Evolutionary conservation across 805 yeast species (phyloP), one percentile per base, ranked within the genome.

Genomic region (Nakazawaea molendinolei): DNA sequence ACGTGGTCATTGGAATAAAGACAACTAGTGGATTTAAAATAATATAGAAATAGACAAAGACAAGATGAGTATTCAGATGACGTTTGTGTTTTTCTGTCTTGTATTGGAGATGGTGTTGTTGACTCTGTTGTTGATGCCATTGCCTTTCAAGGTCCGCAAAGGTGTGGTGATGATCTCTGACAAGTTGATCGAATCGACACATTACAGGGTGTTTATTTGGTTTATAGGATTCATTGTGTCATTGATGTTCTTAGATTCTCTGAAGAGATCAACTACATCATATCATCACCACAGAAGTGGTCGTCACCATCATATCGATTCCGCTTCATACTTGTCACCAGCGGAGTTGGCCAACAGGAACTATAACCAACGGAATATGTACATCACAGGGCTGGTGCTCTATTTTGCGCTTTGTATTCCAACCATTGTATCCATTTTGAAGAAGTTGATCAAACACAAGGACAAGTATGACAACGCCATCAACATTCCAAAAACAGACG

Each of bases 321-420:
- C 6, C 6, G 33, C 40, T 16, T 21, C 24, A 1, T 28, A 39
- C 33, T 52, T 63, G 50, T 53, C 51, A 40, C 49, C 56, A 30
- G 69, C 61, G 16, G 67, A 60, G 51, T 56, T 60, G 49, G 74
- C 75, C 5, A 63, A 68, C 45, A 69, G 67, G 49, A 73, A 72
- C 48, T 70, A 71, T 44, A 63, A 76, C n/a, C 79, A 74, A 46
- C 59, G 80, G 39, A 74, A 74, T 49, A 53, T 74, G 55, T 74
- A 74, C 50, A 58, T 74, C 38, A 66, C 70, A 10, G 79, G 78
- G 5, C 76, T 76, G 3, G 71, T 72, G 5, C 52, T 71, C 39
- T 71, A 70, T 45, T 58, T 69, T 40, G 64, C 56, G 33, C 34
- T 67, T 28, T 68, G 75, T 0, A 62, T 72, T 31, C 55, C 51